Evolutionary conservation across 2,329 filamentous ascomycete genomes (phyloP), one percentile per base, ranked within the genome.

Genomic region (Colletotrichum echinochloae): DNA sequence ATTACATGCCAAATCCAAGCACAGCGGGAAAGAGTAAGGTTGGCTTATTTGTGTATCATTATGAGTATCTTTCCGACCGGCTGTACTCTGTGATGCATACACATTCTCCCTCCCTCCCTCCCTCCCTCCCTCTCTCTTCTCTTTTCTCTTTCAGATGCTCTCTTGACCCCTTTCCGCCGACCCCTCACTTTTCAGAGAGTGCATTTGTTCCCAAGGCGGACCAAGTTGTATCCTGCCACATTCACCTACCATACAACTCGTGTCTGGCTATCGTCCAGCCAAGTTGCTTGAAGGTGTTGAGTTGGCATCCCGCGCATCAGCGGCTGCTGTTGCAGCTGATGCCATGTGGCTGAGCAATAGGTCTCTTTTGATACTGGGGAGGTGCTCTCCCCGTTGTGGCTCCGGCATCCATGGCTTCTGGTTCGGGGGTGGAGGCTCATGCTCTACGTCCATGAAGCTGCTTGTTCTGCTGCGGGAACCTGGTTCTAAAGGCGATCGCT

Each of bases 311-410:
- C 72, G 59, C 26, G 72, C 72, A 55, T 79, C 78, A 6, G 77
- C 76, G 37, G 74, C 76, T 12, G 78, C 77, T 18, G 78, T 76
- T 23, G 79, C 79, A 6, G 75, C 77, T 7, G 79, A 81, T 14
- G 81, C 79, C 59, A 82, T 78, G 57, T 81, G 80, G 55, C 79
- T 80, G 54, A 81, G 76, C 35, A 78, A 74, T 18, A 77, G 67
- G 37, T 76, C 68, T 66, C 74, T 74, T 72, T 74, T 73, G 68
- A 70, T 49, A 20, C 48, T 49, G 20, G 66, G 66, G 20, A 71
- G 70, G 20, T 70, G 66, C 16, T 73, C 70, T 35, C 64, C 63
- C 3, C 66, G 66, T 35, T 71, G 63, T 20, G 59, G 63, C 35
- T 73, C 72, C 33, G 60, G 51, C 18, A 63, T 55, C 72, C 72